Evolutionary conservation across 2,329 filamentous ascomycete species (phyloP), one percentile per base, ranked within the genome.

Genomic region (Aureobasidium sp.): DNA sequence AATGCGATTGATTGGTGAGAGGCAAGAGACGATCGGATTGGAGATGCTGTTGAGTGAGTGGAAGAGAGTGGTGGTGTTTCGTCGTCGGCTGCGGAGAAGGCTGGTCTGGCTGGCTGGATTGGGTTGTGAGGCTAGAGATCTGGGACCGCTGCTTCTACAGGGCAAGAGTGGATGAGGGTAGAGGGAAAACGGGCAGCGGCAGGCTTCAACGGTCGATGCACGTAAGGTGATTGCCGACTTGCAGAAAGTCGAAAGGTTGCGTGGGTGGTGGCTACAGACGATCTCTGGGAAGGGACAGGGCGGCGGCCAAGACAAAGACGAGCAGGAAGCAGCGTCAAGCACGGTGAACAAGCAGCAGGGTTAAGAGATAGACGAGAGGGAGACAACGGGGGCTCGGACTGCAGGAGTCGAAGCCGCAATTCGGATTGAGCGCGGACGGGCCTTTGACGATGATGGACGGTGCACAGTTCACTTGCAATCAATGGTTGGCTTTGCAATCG

Each of bases 161-260:
- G 37, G 26, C 27, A 48, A 58, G 42, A 48, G 55, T 36, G 39
- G 55, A 58, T 58, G 55, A 48, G 55, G 42, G 55, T 48, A 58
- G 55, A 57, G 55, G 42, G 27, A 47, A 58, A 58, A 58, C 55
- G 55, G 55, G 41, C 55, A 57, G 17, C 53, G 53, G 53, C 53
- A 57, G 52, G 52, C 42, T 58, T 48, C 55, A 58, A 58, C 55
- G 55, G 55, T 37, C 34, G 55, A 58, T 58, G 55, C 55, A 48
- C 42, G 32, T 20, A 39, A 32, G 34, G 42, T 58, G 39, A 48
- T 39, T 47, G 55, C 55, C 55, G 55, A 58, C 55, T 48, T 57
- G 53, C 26, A 47, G 46, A 32, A 27, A 7, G 46, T 15, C 6
- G 29, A n/a, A 48, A 29, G 46, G 15, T 3, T 47, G 26, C 46